Conservation (phyloP, 1,284 basidiomycete species). For the Polyporus tsugae region DNA sequence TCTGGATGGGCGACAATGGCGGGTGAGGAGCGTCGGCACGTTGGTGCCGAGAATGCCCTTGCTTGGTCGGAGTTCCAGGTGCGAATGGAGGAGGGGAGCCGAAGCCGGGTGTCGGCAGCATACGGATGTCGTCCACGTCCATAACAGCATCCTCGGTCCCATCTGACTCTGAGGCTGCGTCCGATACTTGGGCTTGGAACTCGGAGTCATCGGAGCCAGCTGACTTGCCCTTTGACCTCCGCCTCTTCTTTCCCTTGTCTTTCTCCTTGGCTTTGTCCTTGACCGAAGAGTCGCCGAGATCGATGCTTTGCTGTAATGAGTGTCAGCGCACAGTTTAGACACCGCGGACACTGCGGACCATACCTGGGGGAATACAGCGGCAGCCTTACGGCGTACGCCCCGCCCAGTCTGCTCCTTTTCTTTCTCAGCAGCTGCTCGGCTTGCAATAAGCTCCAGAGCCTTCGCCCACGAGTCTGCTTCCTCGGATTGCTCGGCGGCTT, state of each 20-base stretch:
- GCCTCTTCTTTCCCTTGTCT: slow-evolving; percentile 34
- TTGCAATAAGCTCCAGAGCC: slow-evolving; percentile 70
- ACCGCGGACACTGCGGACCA: background rate
- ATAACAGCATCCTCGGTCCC: slow-evolving; percentile 33
- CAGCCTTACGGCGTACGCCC: slow-evolving; percentile 74
- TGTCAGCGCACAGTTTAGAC: slow-evolving; percentile 1
- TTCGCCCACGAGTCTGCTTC: slow-evolving; percentile 82
- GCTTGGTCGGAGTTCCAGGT: slow-evolving; percentile 12
- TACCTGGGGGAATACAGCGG: slow-evolving; percentile 64
- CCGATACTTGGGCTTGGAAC: slow-evolving; percentile 42
- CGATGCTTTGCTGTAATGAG: slow-evolving; percentile 34
- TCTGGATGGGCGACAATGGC: slow-evolving; percentile 33
- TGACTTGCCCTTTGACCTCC: slow-evolving; percentile 40
- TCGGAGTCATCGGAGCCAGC: slow-evolving; percentile 48
- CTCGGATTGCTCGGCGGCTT: slow-evolving; percentile 49
- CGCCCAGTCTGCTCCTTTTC: slow-evolving; percentile 68
- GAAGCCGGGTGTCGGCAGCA: slow-evolving; percentile 22
- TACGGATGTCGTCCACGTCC: slow-evolving; percentile 25
- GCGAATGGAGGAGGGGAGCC: slow-evolving; percentile 9
- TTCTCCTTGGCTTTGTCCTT: slow-evolving; percentile 39
- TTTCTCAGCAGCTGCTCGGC: slow-evolving; percentile 54
- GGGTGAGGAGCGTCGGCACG: slow-evolving; percentile 12
- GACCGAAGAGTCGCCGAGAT: slow-evolving; percentile 42
- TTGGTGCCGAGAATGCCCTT: slow-evolving; percentile 10
- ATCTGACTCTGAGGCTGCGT: slow-evolving; percentile 43